Evolutionary conservation across 2,329 filamentous ascomycete genomes (phyloP), one percentile per base, ranked within the genome.

Genomic region (Alternaria gaisen): DNA sequence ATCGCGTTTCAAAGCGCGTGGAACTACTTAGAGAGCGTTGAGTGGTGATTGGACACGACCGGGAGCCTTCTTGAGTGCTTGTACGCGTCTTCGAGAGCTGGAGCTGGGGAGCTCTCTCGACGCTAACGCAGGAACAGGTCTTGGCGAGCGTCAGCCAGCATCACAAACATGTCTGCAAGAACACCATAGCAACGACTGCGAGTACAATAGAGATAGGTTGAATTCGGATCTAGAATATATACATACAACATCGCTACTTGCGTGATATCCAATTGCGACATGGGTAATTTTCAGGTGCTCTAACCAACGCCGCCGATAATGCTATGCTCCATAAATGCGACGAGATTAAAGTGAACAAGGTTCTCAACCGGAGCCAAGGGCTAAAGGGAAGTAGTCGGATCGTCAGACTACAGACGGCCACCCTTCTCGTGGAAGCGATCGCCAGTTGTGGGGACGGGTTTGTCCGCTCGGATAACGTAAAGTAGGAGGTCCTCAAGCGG

Each of bases 371-470:
- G 28, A 58, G 26, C 34, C 53, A 55, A 53, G 52, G 53, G 24
- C 12, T n/a, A 11, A 24, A 28, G 47, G 36, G 14, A 38, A 32
- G 36, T 28, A 40, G 22, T 32, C 28, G 16, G 22, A 3, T 24
- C 26, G 47, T n/a, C 16, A 44, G 3, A 18, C 60, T 71, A 77
- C 14, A 77, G 58, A 43, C 72, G 67, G 7, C 76, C 77, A 24
- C 77, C 76, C 28, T 67, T 70, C 56, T 78, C 74, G 56, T 76
- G 70, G 61, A 81, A 80, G 59, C 82, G 74, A 51, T 83, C 80
- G 14, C 83, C 83, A 0, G 84, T 86, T 4, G 82, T 87, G 2
- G 85, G 86, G 10, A 81, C 80, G 1, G 85, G 85, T 72, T 86
- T 87, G 48, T 85, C 83, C 16, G 84, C 72, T 10, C 84, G 73